These are phyloP conservation scores for Suillus lakei DNA, from an alignment of 768 basidiomycete species.

Conservation along the genomic window DNA sequence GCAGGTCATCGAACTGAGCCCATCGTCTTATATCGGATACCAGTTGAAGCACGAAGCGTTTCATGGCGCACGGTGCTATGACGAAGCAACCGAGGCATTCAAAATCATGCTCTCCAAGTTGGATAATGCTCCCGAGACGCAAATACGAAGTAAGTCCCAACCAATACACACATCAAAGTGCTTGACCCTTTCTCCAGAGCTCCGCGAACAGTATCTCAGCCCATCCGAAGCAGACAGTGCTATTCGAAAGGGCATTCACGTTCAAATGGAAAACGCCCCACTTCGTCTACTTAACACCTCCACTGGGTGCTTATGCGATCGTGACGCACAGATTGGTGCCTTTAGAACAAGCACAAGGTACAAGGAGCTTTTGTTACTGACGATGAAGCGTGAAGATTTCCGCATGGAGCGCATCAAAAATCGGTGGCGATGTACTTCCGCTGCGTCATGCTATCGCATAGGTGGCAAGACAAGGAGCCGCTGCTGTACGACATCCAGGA, in stretches of 20 bases:
- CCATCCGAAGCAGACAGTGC: neutral
- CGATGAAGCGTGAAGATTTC: neutral
- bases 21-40: neutral
- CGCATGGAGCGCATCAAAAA: constrained; percentile 2
- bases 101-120: neutral
- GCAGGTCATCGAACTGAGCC: neutral
- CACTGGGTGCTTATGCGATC: constrained; percentile 9
- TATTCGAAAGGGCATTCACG: neutral
- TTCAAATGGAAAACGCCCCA: neutral
- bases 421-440: neutral
- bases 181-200: neutral
- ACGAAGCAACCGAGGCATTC: neutral
- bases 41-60: neutral
- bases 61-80: neutral
- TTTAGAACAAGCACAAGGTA: constrained; percentile 1
- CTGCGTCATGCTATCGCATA: constrained; percentile 6
- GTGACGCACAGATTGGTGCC: neutral
- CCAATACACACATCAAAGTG: neutral
- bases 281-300: constrained; percentile 14
- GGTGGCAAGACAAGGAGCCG: constrained; percentile 8
- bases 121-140: neutral
- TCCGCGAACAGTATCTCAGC: neutral
- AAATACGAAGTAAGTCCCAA: neutral
- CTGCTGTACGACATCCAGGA: constrained; percentile 8
- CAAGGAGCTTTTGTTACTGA: neutral